Percentiles rank a stretch among this genome's conserved stretches.
Evolutionary conservation across 352 stramenopile genomes (phyloP).

Genomic region (Sclerospora graminicola): DNA sequence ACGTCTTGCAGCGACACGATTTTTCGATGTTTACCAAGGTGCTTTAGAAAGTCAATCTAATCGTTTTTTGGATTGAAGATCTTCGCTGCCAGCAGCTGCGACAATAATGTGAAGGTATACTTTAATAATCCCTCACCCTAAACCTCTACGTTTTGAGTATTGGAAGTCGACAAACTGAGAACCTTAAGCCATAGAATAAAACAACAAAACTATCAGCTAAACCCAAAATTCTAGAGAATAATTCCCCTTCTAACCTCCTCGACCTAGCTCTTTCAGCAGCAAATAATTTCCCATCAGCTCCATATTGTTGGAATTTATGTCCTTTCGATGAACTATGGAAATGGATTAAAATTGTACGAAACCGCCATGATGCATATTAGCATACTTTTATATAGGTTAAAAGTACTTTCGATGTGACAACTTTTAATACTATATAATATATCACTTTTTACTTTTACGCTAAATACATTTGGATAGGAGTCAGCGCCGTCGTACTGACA

Average conservation of each 20-base stretch:
- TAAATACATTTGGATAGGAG: no score
- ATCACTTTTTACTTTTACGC: no score
- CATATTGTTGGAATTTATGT: no score
- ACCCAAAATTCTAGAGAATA: background rate
- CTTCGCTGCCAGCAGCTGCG: slow-evolving; percentile 47
- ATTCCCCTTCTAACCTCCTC: slow-evolving; percentile 32
- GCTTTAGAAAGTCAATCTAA: no score
- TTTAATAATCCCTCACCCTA: background rate
- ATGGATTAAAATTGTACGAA: no score
- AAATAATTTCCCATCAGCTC: slow-evolving; percentile 32
- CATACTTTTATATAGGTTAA: no score
- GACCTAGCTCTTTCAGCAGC: slow-evolving; percentile 52
- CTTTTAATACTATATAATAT: no score
- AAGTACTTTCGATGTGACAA: no score
- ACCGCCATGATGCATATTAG: no score
- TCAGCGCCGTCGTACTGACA: no score
- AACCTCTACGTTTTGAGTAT: slow-evolving; percentile 35
- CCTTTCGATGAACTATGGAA: no score
- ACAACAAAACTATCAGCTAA: background rate
- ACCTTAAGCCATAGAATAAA: slow-evolving; percentile 22
- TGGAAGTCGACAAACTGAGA: slow-evolving; percentile 55
- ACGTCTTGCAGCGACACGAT: slow-evolving; percentile 67
- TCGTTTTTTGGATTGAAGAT: slow-evolving; percentile 44
- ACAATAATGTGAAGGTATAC: slow-evolving; percentile 1
- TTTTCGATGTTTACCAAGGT: slow-evolving; percentile 50